A percentile compares a stretch with the other conserved stretches of the same genome.
phyloP scores from a whole-genome alignment of 208 protist genomes.

The Trypanosoma congolense region DNA sequence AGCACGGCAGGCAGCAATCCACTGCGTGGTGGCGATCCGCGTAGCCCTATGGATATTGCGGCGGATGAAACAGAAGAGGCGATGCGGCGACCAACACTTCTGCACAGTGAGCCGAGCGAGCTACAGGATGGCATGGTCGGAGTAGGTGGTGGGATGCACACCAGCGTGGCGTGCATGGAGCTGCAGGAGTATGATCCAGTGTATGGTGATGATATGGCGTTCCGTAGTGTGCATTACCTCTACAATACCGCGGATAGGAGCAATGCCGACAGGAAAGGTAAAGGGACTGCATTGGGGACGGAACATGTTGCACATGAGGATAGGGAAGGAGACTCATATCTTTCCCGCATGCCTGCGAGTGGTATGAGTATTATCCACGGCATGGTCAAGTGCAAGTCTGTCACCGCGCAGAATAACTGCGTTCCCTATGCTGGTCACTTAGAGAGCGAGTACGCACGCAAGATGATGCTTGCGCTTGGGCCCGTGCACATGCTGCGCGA shows the following conservation, averaged over 20 bases:
- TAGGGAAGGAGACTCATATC: constrained; percentile 29
- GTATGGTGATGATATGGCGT: constrained; percentile 72
- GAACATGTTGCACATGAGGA: constrained; percentile 5
- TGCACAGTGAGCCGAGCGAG: constrained; percentile 72
- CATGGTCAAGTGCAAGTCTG: constrained; percentile 76
- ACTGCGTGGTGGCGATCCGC: constrained; percentile 8
- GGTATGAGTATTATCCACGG: constrained; percentile 72
- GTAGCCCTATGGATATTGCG: constrained; percentile 26
- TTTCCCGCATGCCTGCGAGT: constrained; percentile 61
- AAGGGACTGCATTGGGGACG: not conserved
- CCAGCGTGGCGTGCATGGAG: constrained; percentile 74
- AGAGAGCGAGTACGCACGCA: constrained; percentile 70
- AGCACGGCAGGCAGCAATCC: constrained; percentile 2
- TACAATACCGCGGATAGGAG: constrained; percentile 9
- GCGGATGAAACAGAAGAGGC: constrained; percentile 43
- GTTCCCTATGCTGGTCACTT: constrained; percentile 68
- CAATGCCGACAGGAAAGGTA: not conserved
- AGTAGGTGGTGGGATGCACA: constrained; percentile 26
- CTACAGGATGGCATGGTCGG: constrained; percentile 26
- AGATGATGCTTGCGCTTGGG: constrained; percentile 80
- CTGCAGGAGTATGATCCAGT: constrained; percentile 71
- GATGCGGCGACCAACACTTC: constrained; percentile 63
- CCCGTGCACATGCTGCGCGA: constrained; percentile 80
- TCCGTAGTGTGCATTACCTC: constrained; percentile 85
- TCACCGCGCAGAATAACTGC: constrained; percentile 80